These are phyloP conservation scores for Didymella lethalis DNA, from an alignment of 2,329 filamentous ascomycete genomes.

Conservation along the genomic window DNA sequence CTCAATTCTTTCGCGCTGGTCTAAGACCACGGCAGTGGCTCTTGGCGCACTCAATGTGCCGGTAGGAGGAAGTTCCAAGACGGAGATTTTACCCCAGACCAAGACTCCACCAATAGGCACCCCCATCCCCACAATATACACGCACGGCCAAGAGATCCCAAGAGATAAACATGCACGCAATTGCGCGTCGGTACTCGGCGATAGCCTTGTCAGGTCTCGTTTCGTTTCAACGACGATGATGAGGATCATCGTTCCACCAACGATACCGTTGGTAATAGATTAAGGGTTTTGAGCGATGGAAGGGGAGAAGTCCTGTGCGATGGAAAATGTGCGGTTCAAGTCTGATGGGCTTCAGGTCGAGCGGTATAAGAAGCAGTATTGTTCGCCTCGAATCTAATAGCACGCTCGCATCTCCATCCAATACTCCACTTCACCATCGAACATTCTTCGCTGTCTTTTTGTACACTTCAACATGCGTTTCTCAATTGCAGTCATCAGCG, in stretches of 20 bases:
- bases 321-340: no score
- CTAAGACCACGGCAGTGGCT: not conserved
- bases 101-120: slow-evolving; percentile 9
- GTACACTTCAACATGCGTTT: slow-evolving; percentile 13
- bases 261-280: not conserved
- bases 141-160: not conserved
- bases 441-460: no score
- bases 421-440: not conserved
- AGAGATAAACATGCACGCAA: not conserved
- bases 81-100: slow-evolving; percentile 12
- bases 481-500: slow-evolving; percentile 33
- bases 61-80: not conserved
- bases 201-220: not conserved
- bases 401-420: not conserved
- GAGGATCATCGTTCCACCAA: slow-evolving; percentile 11
- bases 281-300: not conserved
- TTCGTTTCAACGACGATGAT: not conserved
- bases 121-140: not conserved
- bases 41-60: not conserved
- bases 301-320: no score
- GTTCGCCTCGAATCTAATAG: not conserved
- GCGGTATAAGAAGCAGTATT: not conserved
- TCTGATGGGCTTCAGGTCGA: not conserved
- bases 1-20: not conserved
- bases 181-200: not conserved